Base-by-base conservation (phyloP, 2,329 filamentous ascomycete species). In the Pyrenochaeta sp. region DNA sequence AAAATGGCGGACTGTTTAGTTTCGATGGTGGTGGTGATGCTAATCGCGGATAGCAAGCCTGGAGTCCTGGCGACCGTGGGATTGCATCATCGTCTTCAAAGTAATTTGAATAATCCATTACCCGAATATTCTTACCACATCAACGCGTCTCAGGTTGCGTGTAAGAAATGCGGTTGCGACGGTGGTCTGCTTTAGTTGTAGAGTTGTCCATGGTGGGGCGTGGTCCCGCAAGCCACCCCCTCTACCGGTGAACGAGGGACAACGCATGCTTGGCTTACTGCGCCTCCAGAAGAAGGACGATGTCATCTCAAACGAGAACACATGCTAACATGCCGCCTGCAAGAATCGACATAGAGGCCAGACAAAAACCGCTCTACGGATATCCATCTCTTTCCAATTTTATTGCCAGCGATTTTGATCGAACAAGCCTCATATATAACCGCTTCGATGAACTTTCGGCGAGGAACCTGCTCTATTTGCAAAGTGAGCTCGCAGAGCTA, bases 311-410 rank as follows among this genome's bases (percentile, higher is more conserved):
- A 7, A 15, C 7, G 15, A 7, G 13, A 17, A 17, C 14, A 5
- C 24, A 13, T 27, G 4, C 10, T 9, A 18, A 17, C 4, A 38
- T 44, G 41, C 19, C 28, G 3, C n/a, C 6, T 7, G 19, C 7
- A 9, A 39, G 22, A 21, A 6, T 7, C 17, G 43, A 40, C 21
- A 6, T 10, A 6, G 44, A 44, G 22, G 29, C 35, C 6, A 19
- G 22, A 23, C 24, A 5, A 10, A 26, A 45, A 5, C n/a, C 17
- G 13, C 31, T 52, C 8, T 24, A 35, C 3, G 54, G 56, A 3
- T 61, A 38, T 35, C 48, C 54, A 6, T 50, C 54, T 2, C 50
- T 55, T 14, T 54, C 58, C 7, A 21, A 27, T n/a, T 59, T 49
- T 17, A 55, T 62, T 6, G 46, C 50, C 2, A 48, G 44, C 18